Evolutionary conservation across 2,329 filamentous ascomycete genomes (phyloP).

Genomic region (Pseudogymnoascus sp.): DNA sequence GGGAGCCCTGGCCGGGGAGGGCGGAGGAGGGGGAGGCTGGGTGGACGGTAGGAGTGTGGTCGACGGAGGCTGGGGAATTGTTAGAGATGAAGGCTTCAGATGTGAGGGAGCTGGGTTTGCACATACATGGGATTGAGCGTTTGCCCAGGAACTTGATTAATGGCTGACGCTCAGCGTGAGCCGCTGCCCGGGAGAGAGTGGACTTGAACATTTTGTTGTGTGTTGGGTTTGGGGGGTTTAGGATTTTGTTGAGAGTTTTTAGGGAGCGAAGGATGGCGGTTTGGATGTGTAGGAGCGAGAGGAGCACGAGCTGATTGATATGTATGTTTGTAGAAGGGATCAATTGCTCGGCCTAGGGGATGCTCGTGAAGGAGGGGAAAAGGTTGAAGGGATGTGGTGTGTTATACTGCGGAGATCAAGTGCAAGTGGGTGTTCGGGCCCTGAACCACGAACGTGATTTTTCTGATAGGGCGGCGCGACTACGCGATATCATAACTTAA

Average conservation of each 20-base stretch:
- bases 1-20: conserved; percentile 41
- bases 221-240: not conserved
- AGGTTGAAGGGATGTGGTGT: not conserved
- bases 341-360: not conserved
- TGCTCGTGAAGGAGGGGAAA: not conserved
- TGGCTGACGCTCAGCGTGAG: conserved; percentile 29
- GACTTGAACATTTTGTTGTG: conserved; percentile 5
- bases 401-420: not conserved
- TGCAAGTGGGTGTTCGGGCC: not conserved
- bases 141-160: conserved; percentile 36
- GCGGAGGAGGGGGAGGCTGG: conserved; percentile 44
- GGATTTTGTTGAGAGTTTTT: not conserved
- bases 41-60: conserved; percentile 49
- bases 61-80: conserved; percentile 37
- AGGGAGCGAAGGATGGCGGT: not conserved
- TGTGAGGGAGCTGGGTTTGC: not conserved
- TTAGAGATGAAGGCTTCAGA: conserved; percentile 12
- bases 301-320: conserved; percentile 4
- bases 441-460: not conserved
- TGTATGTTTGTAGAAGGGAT: not conserved
- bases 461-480: conserved; percentile 4
- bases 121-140: conserved; percentile 31
- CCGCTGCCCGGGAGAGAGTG: conserved; percentile 14
- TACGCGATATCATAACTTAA: conserved; percentile 5
- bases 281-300: not conserved